Conservation (phyloP, 2,329 filamentous ascomycete genomes). For the Clarireedia paspali region DNA sequence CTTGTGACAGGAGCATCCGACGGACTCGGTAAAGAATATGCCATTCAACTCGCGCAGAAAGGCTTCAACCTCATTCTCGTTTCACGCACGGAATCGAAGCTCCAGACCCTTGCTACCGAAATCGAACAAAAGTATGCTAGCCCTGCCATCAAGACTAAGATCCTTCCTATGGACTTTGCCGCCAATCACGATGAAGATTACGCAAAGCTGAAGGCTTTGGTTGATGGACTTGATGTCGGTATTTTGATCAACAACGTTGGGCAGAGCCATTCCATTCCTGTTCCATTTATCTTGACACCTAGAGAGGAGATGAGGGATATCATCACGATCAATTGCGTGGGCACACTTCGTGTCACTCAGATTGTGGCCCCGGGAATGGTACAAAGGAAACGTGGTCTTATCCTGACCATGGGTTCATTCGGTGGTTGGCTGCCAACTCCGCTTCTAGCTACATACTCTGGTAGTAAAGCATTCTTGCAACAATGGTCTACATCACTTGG, state of each 20-base stretch:
- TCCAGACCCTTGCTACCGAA: constrained; percentile 67
- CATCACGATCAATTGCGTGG: constrained; percentile 90
- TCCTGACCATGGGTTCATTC: constrained; percentile 96
- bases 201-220: constrained; percentile 57
- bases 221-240: constrained; percentile 70
- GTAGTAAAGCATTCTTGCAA: constrained; percentile 96
- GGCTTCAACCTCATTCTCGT: constrained; percentile 94
- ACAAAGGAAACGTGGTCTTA: constrained; percentile 74
- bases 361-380: constrained; percentile 79
- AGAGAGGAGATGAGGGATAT: constrained; percentile 80
- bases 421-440: constrained; percentile 89
- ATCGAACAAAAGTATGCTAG: constrained; percentile 62
- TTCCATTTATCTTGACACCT: constrained; percentile 74
- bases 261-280: constrained; percentile 86
- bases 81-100: constrained; percentile 90
- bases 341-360: constrained; percentile 82
- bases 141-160: constrained; percentile 60
- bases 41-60: constrained; percentile 78
- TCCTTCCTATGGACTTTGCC: constrained; percentile 86
- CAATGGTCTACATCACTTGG: constrained; percentile 87
- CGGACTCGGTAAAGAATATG: constrained; percentile 94
- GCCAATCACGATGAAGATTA: constrained; percentile 75
- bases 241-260: constrained; percentile 97
- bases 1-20: constrained; percentile 93
- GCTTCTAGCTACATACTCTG: constrained; percentile 89